phyloP scores from a whole-genome alignment of 2,329 filamentous ascomycete genomes.

The Polytolypa hystricis region DNA sequence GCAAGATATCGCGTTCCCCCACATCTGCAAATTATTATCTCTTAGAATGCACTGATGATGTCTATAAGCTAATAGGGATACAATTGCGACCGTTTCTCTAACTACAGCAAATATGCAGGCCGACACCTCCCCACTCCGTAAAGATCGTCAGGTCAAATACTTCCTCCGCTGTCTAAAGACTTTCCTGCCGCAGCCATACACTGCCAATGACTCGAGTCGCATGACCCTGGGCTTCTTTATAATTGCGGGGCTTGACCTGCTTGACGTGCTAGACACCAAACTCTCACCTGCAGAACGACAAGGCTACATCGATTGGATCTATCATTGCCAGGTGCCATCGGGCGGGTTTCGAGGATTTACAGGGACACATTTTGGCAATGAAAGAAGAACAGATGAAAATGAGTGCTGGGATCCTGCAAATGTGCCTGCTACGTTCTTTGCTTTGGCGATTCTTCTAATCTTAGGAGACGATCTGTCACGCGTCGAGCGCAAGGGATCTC shows the following conservation, averaged over 20 bases:
- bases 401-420: slow-evolving; percentile 63
- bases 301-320: slow-evolving; percentile 62
- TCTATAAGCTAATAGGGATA: no score
- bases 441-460: slow-evolving; percentile 60
- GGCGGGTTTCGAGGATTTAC: slow-evolving; percentile 87
- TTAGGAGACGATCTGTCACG: slow-evolving; percentile 53
- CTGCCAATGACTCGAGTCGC: slow-evolving; percentile 77
- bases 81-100: no score
- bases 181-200: slow-evolving; percentile 72
- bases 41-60: no score
- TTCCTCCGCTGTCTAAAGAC: slow-evolving; percentile 81
- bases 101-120: no score
- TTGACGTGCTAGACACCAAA: slow-evolving; percentile 51
- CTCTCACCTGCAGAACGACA: slow-evolving; percentile 43
- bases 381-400: slow-evolving; percentile 40
- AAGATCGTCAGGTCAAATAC: slow-evolving; percentile 69
- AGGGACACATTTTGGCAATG: slow-evolving; percentile 46
- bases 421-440: slow-evolving; percentile 81
- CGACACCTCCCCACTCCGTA: slow-evolving; percentile 25
- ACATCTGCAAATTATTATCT: no score
- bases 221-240: slow-evolving; percentile 86
- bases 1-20: no score
- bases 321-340: slow-evolving; percentile 69
- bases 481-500: slow-evolving; percentile 55
- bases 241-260: slow-evolving; percentile 70